A percentile compares a stretch with the other conserved stretches of the same genome.
These are phyloP conservation scores for Fusarium agapanthi DNA, from an alignment of 2,329 filamentous ascomycete genomes.

Conservation along the genomic window DNA sequence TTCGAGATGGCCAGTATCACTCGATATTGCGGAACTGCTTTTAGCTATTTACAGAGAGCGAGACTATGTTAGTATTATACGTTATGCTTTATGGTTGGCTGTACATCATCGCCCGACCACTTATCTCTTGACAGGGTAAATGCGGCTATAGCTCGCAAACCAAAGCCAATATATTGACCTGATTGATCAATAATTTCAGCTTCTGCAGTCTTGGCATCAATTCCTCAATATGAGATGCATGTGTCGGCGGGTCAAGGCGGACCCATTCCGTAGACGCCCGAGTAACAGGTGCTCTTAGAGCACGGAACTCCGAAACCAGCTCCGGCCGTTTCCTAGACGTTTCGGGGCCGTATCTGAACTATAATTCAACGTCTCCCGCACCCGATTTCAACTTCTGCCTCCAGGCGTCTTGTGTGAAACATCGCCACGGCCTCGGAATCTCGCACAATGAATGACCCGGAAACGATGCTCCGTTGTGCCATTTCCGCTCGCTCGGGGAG, in stretches of 20 bases:
- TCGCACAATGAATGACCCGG: background rate
- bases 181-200: background rate
- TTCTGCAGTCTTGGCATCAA: conserved; percentile 3
- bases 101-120: background rate
- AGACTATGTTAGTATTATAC: background rate
- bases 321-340: conserved; percentile 22
- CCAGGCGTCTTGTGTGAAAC: background rate
- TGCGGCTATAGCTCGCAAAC: background rate
- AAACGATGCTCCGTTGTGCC: conserved; percentile 7
- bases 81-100: conserved; percentile 3
- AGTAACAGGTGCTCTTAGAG: conserved; percentile 14
- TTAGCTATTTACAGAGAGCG: background rate
- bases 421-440: background rate
- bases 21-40: conserved; percentile 2
- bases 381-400: background rate
- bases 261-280: conserved; percentile 34
- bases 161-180: conserved; percentile 28
- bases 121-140: conserved; percentile 1
- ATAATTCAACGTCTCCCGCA: conserved; percentile 34
- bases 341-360: conserved; percentile 18
- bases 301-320: conserved; percentile 9
- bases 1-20: background rate
- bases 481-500: conserved; percentile 7
- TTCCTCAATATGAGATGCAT: background rate
- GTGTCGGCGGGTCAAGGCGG: background rate